These are phyloP conservation scores for Abrus pulchellus DNA, from an alignment of 306 rosid genomes.

Conservation along the genomic window DNA sequence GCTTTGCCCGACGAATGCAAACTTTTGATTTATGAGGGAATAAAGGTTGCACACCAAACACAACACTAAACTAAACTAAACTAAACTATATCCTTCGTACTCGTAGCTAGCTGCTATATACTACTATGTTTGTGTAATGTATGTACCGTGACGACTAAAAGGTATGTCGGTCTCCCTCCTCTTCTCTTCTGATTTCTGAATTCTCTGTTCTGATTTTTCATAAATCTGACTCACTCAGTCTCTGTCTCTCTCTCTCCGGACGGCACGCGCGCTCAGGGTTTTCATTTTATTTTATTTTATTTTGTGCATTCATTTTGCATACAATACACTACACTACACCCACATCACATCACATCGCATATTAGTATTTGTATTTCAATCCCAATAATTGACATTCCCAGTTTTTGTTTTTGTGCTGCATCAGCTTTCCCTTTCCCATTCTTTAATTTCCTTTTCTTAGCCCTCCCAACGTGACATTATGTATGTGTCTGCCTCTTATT, in stretches of 20 bases:
- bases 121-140: constrained; percentile 40
- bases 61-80: background rate
- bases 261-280: constrained; percentile 82
- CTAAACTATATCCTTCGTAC: background rate
- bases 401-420: constrained; percentile 40
- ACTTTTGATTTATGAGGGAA: constrained; percentile 35
- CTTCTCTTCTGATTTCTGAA: constrained; percentile 27
- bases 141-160: constrained; percentile 23
- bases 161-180: constrained; percentile 37
- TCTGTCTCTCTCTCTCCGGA: constrained; percentile 65
- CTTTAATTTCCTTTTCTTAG: constrained; percentile 47
- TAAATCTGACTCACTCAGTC: constrained; percentile 15
- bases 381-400: constrained; percentile 51
- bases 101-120: constrained; percentile 2
- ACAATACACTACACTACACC: constrained; percentile 16
- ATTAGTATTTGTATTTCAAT: constrained; percentile 41
- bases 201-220: constrained; percentile 11
- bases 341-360: constrained; percentile 34
- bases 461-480: constrained; percentile 35
- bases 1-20: constrained; percentile 39
- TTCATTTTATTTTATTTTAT: background rate
- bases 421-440: constrained; percentile 32
- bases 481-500: background rate
- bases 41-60: constrained; percentile 40
- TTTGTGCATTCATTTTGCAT: constrained; percentile 7